Base-by-base conservation (phyloP, 2,329 filamentous ascomycete genomes). In the Colletotrichum sp. region DNA sequence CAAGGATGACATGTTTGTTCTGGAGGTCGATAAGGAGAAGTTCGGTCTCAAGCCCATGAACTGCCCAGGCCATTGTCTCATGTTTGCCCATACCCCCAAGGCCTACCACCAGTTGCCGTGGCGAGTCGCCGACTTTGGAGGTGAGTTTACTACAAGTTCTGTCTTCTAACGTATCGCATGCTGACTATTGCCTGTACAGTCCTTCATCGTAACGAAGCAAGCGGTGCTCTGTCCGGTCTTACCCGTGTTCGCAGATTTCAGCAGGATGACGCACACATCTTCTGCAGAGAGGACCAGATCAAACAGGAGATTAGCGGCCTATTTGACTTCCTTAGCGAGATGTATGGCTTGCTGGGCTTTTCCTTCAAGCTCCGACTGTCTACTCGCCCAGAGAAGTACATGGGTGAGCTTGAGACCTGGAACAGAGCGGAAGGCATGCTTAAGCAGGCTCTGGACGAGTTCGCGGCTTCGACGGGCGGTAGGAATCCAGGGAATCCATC, bases 261-360 rank as follows among this genome's bases (percentile, higher is more conserved):
- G 84, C 96, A 99, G 86, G 97, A 99, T 81, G 97, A 99, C 84
- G 95, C 95, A 4, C 97, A 99, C 84, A 97, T 98, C 80, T 98
- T 99, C 90, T 98, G 96, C 86, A 93, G 93, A 28, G 92, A 95
- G 80, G 93, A 95, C 76, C 95, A 98, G 86, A 90, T 91, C 78
- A 88, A 88, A 80, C 88, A 91, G 66, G 95, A 98, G 82, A 96
- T 99, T 57, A 92, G 93, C 72, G 93, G 90, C 49, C 88, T 98
- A 6, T 98, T 99, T 80, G 95, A 98, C 82, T 98, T 99, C 86
- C 88, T 99, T 79, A 89, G 92, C 80, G 88, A 91, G 66, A 92
- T 98, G 70, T 92, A 78, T 83, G 95, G 95, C 62, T 90, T 96
- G 57, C 93, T 98, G 78, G 95, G 95, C 66, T 96, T 98, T 84